These are phyloP conservation scores for Candida buenavistaensis DNA, from an alignment of 1,139 yeast species.

Conservation along the genomic window DNA sequence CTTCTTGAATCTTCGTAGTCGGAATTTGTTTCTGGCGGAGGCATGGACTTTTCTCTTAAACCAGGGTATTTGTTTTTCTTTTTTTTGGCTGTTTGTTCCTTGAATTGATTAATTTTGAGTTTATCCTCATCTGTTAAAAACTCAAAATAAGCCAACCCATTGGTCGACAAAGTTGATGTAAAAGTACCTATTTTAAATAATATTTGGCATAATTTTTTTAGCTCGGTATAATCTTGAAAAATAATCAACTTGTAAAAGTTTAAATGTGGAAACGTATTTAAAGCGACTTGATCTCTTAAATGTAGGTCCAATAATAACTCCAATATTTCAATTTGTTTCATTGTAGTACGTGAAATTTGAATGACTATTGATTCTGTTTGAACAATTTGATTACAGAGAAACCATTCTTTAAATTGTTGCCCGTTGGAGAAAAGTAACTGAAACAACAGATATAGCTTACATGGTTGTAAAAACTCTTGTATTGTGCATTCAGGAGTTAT, in stretches of 20 bases:
- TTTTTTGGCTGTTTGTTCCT: slow-evolving; percentile 4
- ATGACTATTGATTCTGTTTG: slow-evolving; percentile 2
- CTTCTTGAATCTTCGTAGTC: slow-evolving; percentile 4
- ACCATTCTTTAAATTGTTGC: slow-evolving; percentile 3
- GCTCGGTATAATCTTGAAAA: slow-evolving; percentile 17
- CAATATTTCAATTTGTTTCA: slow-evolving; percentile 15
- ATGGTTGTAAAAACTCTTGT: slow-evolving; percentile 18
- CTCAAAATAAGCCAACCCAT: slow-evolving; percentile 21
- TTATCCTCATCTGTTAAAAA: slow-evolving; percentile 20
- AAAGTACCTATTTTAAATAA: slow-evolving; percentile 21
- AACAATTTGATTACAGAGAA: slow-evolving; percentile 3
- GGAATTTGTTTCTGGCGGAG: slow-evolving; percentile 7
- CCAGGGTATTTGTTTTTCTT: slow-evolving; percentile 9
- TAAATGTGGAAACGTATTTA: slow-evolving; percentile 9
- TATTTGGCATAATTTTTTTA: slow-evolving; percentile 18
- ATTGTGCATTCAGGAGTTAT: slow-evolving; percentile 11
- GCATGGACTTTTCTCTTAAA: slow-evolving; percentile 2
- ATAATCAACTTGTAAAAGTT: slow-evolving; percentile 18
- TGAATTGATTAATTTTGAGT: slow-evolving; percentile 4
- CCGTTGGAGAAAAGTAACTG: slow-evolving; percentile 16
- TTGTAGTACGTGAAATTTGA: slow-evolving; percentile 9
- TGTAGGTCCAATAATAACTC: slow-evolving; percentile 17
- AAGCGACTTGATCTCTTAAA: slow-evolving; percentile 8
- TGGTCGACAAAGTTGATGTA: slow-evolving; percentile 21
- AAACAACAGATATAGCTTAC: slow-evolving; percentile 15